phyloP scores from a whole-genome alignment of 805 yeast genomes.

The Debaryomyces maramus region DNA sequence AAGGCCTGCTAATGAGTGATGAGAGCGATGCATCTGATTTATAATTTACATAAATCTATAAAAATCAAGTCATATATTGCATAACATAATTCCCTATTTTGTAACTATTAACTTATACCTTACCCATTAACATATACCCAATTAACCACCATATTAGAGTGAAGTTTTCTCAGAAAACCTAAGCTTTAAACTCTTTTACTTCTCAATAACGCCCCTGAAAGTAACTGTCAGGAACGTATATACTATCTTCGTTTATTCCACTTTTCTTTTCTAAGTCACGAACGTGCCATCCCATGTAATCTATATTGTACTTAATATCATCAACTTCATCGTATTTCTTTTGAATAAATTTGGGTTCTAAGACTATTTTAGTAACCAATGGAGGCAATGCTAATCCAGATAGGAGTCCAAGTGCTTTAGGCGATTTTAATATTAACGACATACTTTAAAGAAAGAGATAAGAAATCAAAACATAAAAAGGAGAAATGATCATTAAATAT shows the following conservation, averaged over 20 bases:
- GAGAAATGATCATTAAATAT: too few relatives aligned
- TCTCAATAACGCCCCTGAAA: conserved; percentile 19
- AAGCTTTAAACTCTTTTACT: not conserved
- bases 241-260: conserved; percentile 28
- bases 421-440: conserved; percentile 10
- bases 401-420: conserved; percentile 22
- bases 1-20: conserved; percentile 12
- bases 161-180: too few relatives aligned
- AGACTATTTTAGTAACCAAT: conserved; percentile 23
- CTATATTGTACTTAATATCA: conserved; percentile 29
- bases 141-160: too few relatives aligned
- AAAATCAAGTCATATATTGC: not conserved
- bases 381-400: conserved; percentile 34
- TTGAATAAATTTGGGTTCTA: conserved; percentile 26
- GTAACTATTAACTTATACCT: not conserved
- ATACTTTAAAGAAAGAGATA: too few relatives aligned
- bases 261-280: conserved; percentile 29
- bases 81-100: not conserved
- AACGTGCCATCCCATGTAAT: conserved; percentile 36
- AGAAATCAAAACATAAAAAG: too few relatives aligned
- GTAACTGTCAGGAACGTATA: conserved; percentile 28
- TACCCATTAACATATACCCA: too few relatives aligned
- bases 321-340: conserved; percentile 29
- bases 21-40: conserved; percentile 1
- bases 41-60: not conserved